phyloP scores from a whole-genome alignment of 1,139 yeast species.

The Kluyveromyces sp. region DNA sequence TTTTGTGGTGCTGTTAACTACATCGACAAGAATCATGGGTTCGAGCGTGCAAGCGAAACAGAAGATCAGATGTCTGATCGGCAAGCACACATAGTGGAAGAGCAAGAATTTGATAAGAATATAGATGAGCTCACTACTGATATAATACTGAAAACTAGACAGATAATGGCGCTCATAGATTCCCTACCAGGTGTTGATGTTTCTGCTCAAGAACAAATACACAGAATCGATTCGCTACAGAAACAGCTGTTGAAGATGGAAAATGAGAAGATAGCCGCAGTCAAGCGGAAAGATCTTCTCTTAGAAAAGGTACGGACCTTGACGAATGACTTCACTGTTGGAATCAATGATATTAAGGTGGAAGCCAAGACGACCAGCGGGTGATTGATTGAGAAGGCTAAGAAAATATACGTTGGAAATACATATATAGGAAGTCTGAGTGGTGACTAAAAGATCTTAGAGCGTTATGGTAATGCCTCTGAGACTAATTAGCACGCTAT shows the following conservation, averaged over 20 bases:
- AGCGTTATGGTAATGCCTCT: too few species aligned
- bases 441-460: too few species aligned
- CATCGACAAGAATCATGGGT: conserved; percentile 66
- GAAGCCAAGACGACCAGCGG: background rate
- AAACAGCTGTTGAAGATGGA: conserved; percentile 58
- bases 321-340: conserved; percentile 37
- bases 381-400: background rate
- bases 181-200: conserved; percentile 91
- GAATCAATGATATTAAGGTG: conserved; percentile 19
- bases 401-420: too few species aligned
- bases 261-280: conserved; percentile 48
- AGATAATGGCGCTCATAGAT: conserved; percentile 77
- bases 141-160: conserved; percentile 76
- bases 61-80: conserved; percentile 52
- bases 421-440: too few species aligned
- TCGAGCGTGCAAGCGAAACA: conserved; percentile 38
- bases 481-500: too few species aligned
- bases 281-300: conserved; percentile 59
- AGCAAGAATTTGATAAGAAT: conserved; percentile 50
- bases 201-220: conserved; percentile 66
- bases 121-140: conserved; percentile 74
- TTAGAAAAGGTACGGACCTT: conserved; percentile 61
- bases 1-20: conserved; percentile 86
- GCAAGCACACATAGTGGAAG: conserved; percentile 34
- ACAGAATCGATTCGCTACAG: conserved; percentile 56